Evolutionary conservation across 495 filamentous ascomycete genomes (phyloP).

Genomic region (Lepraria neglecta): DNA sequence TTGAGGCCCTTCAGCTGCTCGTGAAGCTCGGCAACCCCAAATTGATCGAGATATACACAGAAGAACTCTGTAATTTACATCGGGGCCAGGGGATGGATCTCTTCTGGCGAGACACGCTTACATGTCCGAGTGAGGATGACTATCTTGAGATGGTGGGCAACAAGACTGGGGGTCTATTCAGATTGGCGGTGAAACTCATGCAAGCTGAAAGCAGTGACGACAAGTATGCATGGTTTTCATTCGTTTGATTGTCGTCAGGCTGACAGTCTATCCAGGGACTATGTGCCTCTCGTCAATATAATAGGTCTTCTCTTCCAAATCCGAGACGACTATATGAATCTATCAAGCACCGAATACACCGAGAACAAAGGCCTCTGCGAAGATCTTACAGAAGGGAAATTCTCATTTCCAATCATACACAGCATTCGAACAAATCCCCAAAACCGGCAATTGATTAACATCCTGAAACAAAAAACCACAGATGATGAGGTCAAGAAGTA

Average conservation of each 20-base stretch:
- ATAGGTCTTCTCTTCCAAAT: constrained; percentile 95
- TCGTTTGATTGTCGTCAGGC: background rate
- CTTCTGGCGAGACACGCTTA: constrained; percentile 92
- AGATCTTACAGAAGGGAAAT: constrained; percentile 96
- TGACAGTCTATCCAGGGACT: constrained; percentile 46
- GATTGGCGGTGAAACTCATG: constrained; percentile 92
- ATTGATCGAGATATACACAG: constrained; percentile 71
- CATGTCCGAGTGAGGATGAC: constrained; percentile 89
- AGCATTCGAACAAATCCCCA: constrained; percentile 74
- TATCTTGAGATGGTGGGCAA: constrained; percentile 99
- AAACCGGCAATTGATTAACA: constrained; percentile 82
- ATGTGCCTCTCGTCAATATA: constrained; percentile 78
- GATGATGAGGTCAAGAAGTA: constrained; percentile 87
- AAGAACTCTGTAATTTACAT: constrained; percentile 90
- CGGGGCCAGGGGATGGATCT: constrained; percentile 96
- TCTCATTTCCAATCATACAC: constrained; percentile 95
- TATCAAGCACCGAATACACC: constrained; percentile 64
- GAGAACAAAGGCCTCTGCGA: constrained; percentile 92
- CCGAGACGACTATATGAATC: constrained; percentile 92
- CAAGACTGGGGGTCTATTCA: constrained; percentile 94
- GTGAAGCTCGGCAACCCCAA: constrained; percentile 65
- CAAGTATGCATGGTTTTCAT: constrained; percentile 37
- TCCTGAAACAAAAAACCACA: constrained; percentile 79
- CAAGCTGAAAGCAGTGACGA: constrained; percentile 69
- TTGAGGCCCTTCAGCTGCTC: constrained; percentile 76